Percentiles rank a stretch among this genome's conserved stretches.
Conservation (phyloP, 257 asterid genomes). For the Solanum piurae region DNA sequence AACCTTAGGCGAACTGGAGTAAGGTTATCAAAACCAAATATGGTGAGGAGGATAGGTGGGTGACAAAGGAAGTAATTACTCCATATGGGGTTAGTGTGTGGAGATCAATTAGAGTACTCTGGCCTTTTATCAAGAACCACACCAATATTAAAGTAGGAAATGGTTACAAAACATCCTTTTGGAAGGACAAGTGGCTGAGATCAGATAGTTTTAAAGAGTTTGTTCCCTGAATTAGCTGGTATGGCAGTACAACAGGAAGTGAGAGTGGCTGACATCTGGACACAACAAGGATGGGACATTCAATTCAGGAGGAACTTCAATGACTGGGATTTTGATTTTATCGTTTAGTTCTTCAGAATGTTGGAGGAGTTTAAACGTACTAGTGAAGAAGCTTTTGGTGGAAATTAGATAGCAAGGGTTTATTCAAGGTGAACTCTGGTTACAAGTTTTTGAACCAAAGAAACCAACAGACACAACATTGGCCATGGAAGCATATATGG, state of each 20-base stretch:
- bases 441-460: no score
- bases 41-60: not conserved
- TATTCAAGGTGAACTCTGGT: not conserved
- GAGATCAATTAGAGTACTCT: not conserved
- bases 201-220: not conserved
- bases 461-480: no score
- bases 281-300: not conserved
- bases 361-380: not conserved
- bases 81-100: not conserved
- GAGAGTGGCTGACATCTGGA: not conserved
- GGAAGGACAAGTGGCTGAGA: not conserved
- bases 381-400: not conserved
- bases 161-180: not conserved
- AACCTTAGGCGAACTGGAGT: not conserved
- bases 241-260: not conserved
- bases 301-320: not conserved
- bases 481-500: not conserved
- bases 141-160: not conserved
- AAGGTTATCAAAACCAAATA: not conserved
- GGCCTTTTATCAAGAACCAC: not conserved
- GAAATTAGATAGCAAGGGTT: not conserved
- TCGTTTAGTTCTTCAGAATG: not conserved
- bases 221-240: not conserved
- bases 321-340: not conserved
- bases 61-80: not conserved